Conservation (phyloP, 371 early-diverging fungal species). For the Mucor velutinosus region DNA sequence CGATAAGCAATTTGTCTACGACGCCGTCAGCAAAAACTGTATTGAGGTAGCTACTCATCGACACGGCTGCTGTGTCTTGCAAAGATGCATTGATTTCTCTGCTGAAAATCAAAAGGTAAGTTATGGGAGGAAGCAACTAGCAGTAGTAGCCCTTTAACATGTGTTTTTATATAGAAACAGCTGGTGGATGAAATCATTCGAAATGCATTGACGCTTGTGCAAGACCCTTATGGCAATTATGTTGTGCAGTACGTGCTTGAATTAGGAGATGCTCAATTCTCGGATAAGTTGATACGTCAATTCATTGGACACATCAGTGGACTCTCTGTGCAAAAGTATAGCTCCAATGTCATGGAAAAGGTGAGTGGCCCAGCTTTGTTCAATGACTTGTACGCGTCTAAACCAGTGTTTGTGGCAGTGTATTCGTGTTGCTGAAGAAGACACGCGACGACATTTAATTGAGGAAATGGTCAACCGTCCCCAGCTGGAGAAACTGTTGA, state of each 20-base stretch:
- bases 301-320: constrained; percentile 75
- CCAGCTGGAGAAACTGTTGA: constrained; percentile 73
- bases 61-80: constrained; percentile 98
- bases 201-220: constrained; percentile 81
- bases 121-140: too few species aligned
- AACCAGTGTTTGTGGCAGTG: constrained; percentile 46
- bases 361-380: constrained; percentile 21
- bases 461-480: constrained; percentile 72
- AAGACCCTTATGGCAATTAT: constrained; percentile 97
- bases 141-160: too few species aligned
- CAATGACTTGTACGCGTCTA: background rate
- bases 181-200: constrained; percentile 76
- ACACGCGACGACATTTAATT: constrained; percentile 70
- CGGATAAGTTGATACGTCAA: constrained; percentile 73
- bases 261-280: constrained; percentile 66
- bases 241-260: constrained; percentile 97
- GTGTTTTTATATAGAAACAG: constrained; percentile 46
- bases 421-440: constrained; percentile 78
- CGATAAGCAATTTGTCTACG: constrained; percentile 88
- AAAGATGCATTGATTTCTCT: constrained; percentile 93
- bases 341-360: constrained; percentile 93
- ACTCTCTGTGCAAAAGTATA: constrained; percentile 89
- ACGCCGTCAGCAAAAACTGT: constrained; percentile 84
- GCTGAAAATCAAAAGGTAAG: constrained; percentile 66
- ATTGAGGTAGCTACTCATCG: constrained; percentile 91